Percentiles rank a stretch among this genome's conserved stretches.
These are phyloP conservation scores for Aspergillus arachidicola DNA, from an alignment of 2,329 filamentous ascomycete genomes.

Conservation along the genomic window DNA sequence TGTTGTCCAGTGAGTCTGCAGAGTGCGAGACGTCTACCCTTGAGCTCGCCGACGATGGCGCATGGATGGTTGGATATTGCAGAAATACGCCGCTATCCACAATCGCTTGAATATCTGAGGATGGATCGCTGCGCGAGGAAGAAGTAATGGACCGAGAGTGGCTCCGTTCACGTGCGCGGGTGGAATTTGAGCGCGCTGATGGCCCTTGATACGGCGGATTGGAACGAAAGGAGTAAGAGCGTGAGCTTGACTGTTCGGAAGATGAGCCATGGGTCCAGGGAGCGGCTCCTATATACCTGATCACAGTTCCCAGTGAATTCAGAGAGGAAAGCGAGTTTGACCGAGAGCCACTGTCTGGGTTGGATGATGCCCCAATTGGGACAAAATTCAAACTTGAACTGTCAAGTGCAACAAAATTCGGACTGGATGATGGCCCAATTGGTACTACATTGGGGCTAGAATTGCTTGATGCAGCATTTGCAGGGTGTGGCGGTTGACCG, in stretches of 20 bases:
- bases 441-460: conserved; percentile 47
- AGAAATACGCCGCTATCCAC: conserved; percentile 40
- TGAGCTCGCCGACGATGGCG: conserved; percentile 44
- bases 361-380: conserved; percentile 34
- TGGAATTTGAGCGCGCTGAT: conserved; percentile 40
- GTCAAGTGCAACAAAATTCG: conserved; percentile 42
- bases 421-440: conserved; percentile 42
- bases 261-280: conserved; percentile 39
- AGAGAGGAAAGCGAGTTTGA: conserved; percentile 45
- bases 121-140: conserved; percentile 37
- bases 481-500: conserved; percentile 25
- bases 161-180: conserved; percentile 28
- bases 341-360: conserved; percentile 33
- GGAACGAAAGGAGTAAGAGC: conserved; percentile 42
- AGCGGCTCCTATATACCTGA: conserved; percentile 38
- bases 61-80: conserved; percentile 42
- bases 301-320: conserved; percentile 45
- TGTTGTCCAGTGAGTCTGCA: conserved; percentile 22
- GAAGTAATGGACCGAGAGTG: conserved; percentile 38
- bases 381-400: conserved; percentile 44
- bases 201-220: conserved; percentile 41
- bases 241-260: conserved; percentile 36
- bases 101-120: conserved; percentile 40
- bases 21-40: conserved; percentile 39
- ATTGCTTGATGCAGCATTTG: conserved; percentile 28